Evolutionary conservation across 1,139 yeast species (phyloP).

Genomic region (Magnusiomyces sp.): DNA sequence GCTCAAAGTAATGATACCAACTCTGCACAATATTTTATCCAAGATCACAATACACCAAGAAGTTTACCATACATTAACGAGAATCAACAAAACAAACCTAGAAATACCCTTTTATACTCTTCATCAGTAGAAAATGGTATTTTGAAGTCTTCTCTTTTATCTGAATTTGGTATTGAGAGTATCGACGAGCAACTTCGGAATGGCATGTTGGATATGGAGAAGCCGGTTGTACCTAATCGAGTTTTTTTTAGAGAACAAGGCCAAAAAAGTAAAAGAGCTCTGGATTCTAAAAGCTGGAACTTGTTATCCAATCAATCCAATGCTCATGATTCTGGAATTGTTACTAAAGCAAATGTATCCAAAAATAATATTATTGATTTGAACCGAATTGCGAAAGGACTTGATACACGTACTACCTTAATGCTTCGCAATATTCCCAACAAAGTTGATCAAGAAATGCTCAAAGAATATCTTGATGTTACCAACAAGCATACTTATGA

Average conservation of each 20-base stretch:
- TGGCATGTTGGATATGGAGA: no score
- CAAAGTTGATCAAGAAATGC: constrained; percentile 38
- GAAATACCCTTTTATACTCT: no score
- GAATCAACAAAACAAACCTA: no score
- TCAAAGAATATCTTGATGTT: constrained; percentile 39
- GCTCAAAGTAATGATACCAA: no score
- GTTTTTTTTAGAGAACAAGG: constrained; percentile 12
- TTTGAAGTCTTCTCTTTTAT: no score
- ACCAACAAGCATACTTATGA: constrained; percentile 45
- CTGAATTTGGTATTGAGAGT: no score
- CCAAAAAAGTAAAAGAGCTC: neutral
- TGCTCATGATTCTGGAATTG: constrained; percentile 9
- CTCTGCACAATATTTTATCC: no score
- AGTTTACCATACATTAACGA: no score
- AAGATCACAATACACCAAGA: no score
- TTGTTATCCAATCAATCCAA: neutral
- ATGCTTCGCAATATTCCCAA: constrained; percentile 48
- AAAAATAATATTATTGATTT: constrained; percentile 32
- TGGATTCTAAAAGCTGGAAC: neutral
- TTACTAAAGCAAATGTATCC: constrained; percentile 29
- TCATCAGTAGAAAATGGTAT: no score
- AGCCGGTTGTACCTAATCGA: no score
- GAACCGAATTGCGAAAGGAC: constrained; percentile 32
- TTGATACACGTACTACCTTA: constrained; percentile 39
- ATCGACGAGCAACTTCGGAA: no score